phyloP scores from a whole-genome alignment of 768 basidiomycete species.

The Tricholoma sp. region DNA sequence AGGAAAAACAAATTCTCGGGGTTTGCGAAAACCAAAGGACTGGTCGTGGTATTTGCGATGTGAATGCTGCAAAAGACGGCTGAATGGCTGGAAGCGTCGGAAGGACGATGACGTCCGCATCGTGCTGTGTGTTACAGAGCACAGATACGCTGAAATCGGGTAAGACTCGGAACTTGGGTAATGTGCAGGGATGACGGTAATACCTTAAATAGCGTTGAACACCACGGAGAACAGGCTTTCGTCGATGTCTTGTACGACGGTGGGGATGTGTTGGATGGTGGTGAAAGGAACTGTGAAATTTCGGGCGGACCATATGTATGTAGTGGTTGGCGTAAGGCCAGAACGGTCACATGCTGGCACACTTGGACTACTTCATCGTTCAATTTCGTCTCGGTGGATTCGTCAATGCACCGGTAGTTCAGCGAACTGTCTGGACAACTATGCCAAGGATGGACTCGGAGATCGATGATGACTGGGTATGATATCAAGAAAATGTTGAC shows the following conservation, averaged over 20 bases:
- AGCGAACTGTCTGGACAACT: no score
- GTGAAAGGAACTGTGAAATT: neutral
- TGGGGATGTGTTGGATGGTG: neutral
- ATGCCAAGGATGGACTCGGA: no score
- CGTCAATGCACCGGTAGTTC: no score
- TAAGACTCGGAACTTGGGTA: neutral
- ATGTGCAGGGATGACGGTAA: neutral
- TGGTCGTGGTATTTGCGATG: constrained; percentile 62
- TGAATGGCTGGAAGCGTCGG: neutral
- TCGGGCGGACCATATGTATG: neutral
- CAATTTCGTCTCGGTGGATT: no score
- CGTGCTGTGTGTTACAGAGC: neutral
- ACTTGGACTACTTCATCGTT: no score
- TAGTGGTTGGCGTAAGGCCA: neutral
- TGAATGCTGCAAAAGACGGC: neutral
- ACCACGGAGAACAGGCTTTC: neutral
- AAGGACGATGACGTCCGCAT: neutral
- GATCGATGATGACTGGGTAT: no score
- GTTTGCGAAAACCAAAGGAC: constrained; percentile 72
- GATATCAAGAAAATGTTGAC: no score
- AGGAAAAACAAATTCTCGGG: constrained; percentile 55
- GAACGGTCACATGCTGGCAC: neutral
- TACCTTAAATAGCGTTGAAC: neutral
- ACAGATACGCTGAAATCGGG: no score
- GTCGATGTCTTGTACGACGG: neutral